Base-by-base conservation (phyloP, 176 grass and related monocot genomes). In the Aegilops bicornis region DNA sequence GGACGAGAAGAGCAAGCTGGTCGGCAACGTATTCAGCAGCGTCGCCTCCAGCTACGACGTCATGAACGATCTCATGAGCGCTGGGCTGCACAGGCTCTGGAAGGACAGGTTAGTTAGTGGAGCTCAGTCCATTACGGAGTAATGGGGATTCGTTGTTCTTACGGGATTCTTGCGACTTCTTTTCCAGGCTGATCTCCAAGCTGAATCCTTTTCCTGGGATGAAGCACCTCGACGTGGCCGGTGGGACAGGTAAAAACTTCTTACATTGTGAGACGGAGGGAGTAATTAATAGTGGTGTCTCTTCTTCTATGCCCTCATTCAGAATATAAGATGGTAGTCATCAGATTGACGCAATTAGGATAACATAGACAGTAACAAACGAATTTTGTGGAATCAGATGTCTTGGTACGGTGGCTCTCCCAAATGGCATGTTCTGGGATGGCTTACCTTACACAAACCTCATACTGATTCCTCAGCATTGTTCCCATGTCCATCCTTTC, bases 61-160 rank as follows among this genome's bases (percentile, higher is more conserved):
- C 70, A 98, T 98, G 96, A 98, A 98, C 80, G 93, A 94, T 89
- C 81, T 98, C 43, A 98, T 94, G 96, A 95, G 96, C 75, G 86
- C 73, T 37, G 96, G 91, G 19, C 77, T 98, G 76, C 96, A 98
- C 77, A 89, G 96, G 64, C 56, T 94, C 81, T 98, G 96, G 96
- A 98, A 98, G 79, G 96, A 98, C 76, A 92, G 88, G 95, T 97
- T 60, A 0, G 3, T 11, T 10, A n/a, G 3, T 9, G 19, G 56
- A 50, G 43, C 60, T 27, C 37, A 60, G 0, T 50, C 3, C 13
- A 33, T n/a, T 72, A 6, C n/a, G n/a, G n/a, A n/a, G n/a, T 37
- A 68, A 25, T 0, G 56, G 32, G 47, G 35, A 5, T 61, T 4
- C 54, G 0, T 79, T 48, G 3, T 29, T 29, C 39, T 62, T 52